Percentiles rank a stretch among this genome's conserved stretches.
Evolutionary conservation across 2,329 filamentous ascomycete species (phyloP).

Genomic region (Cordyceps tenuipes): DNA sequence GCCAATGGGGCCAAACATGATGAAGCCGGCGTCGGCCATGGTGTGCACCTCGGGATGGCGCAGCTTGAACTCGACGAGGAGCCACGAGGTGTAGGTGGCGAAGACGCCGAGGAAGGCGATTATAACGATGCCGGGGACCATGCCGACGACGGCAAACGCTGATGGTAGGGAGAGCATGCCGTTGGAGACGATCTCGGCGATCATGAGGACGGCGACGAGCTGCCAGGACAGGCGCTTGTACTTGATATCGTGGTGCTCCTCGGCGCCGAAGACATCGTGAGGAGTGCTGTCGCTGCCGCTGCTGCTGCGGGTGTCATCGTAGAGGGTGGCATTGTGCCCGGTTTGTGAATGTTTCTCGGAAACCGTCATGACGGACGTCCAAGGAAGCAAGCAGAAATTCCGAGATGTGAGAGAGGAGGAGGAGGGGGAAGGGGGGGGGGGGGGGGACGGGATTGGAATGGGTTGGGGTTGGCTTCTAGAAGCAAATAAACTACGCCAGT

Average conservation of each 20-base stretch:
- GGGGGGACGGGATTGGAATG: not conserved
- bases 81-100: slow-evolving; percentile 40
- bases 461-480: not conserved
- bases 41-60: slow-evolving; percentile 46
- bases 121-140: slow-evolving; percentile 43
- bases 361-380: not conserved
- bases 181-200: slow-evolving; percentile 46
- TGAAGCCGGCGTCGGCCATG: slow-evolving; percentile 47
- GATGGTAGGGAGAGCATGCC: slow-evolving; percentile 46
- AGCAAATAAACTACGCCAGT: not conserved
- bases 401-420: too few species aligned
- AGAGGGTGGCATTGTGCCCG: not conserved
- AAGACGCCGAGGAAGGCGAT: slow-evolving; percentile 43
- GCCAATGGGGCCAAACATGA: slow-evolving; percentile 44
- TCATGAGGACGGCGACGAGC: slow-evolving; percentile 44
- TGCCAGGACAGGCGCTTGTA: slow-evolving; percentile 47
- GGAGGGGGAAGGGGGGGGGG: not conserved
- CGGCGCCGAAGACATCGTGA: slow-evolving; percentile 22
- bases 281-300: not conserved
- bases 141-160: slow-evolving; percentile 41
- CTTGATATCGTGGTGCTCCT: slow-evolving; percentile 30
- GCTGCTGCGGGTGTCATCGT: not conserved
- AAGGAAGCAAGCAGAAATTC: not conserved
- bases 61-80: slow-evolving; percentile 45
- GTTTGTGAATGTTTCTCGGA: not conserved